phyloP scores from a whole-genome alignment of 2,329 filamentous ascomycete species.

The Shiraia bambusicola region DNA sequence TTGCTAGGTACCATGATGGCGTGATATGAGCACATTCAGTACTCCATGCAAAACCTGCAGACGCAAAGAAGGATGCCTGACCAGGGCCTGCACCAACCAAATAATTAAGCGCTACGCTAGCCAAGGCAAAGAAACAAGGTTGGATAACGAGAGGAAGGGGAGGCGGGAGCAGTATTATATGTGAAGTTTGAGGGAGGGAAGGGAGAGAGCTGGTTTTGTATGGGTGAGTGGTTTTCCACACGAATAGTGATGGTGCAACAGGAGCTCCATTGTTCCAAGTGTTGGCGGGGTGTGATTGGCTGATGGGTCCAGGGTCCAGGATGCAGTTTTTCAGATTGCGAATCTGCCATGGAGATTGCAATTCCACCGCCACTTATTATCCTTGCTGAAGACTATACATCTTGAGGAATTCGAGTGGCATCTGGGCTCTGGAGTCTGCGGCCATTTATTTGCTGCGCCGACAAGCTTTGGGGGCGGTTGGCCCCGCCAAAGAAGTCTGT shows the following conservation, averaged over 20 bases:
- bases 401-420: background rate
- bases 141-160: background rate
- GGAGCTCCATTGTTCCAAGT: conserved; percentile 8
- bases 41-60: background rate
- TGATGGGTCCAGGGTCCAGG: conserved; percentile 3
- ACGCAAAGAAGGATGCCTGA: background rate
- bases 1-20: conserved; percentile 19
- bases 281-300: conserved; percentile 22
- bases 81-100: background rate
- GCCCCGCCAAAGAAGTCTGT: conserved; percentile 12
- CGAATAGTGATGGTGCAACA: conserved; percentile 7
- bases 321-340: conserved; percentile 16
- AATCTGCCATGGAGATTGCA: conserved; percentile 2
- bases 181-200: background rate
- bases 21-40: conserved; percentile 6
- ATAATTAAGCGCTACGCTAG: too few species aligned
- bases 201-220: background rate
- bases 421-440: background rate
- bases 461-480: conserved; percentile 22
- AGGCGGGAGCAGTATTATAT: background rate
- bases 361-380: background rate
- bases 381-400: background rate
- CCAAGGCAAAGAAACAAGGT: background rate
- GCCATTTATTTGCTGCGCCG: conserved; percentile 23
- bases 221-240: conserved; percentile 1